A percentile compares a stretch with the other conserved stretches of the same genome.
phyloP scores from a whole-genome alignment of 306 rosid genomes.

The Pueraria montana region DNA sequence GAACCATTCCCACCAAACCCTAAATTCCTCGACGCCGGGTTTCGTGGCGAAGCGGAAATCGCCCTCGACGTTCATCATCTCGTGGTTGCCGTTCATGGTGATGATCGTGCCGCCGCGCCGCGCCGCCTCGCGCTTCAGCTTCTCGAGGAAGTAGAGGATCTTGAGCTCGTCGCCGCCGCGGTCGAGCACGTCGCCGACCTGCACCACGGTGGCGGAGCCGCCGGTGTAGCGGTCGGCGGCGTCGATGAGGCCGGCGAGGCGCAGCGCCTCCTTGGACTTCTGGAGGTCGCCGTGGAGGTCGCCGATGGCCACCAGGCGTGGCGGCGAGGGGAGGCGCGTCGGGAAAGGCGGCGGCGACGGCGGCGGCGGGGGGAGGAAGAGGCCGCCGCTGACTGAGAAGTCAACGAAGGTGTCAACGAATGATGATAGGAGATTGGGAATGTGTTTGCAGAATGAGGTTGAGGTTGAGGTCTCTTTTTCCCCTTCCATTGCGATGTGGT shows the following conservation, averaged over 20 bases:
- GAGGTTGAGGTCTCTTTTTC: slow-evolving; percentile 35
- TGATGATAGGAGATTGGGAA: slow-evolving; percentile 72
- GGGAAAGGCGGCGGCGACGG: slow-evolving; percentile 35
- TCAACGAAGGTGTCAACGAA: slow-evolving; percentile 92
- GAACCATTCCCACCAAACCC: slow-evolving; percentile 83
- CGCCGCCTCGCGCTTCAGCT: slow-evolving; percentile 78
- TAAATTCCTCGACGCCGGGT: slow-evolving; percentile 73
- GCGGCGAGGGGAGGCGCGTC: slow-evolving; percentile 62
- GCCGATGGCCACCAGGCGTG: slow-evolving; percentile 82
- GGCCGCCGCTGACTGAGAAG: slow-evolving; percentile 86
- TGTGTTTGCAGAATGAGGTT: slow-evolving; percentile 60
- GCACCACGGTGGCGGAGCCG: slow-evolving; percentile 83
- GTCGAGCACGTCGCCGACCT: slow-evolving; percentile 91
- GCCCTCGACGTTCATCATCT: slow-evolving; percentile 91
- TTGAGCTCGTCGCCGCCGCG: slow-evolving; percentile 88
- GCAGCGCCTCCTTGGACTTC: slow-evolving; percentile 75
- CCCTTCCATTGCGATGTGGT: slow-evolving; percentile 35
- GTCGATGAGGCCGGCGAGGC: slow-evolving; percentile 76
- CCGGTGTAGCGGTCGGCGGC: slow-evolving; percentile 73
- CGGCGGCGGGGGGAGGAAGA: slow-evolving; percentile 65
- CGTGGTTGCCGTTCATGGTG: slow-evolving; percentile 96
- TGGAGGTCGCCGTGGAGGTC: slow-evolving; percentile 95
- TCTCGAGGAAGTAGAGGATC: slow-evolving; percentile 84
- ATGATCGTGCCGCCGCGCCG: slow-evolving; percentile 69
- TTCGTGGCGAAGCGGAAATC: slow-evolving; percentile 71